Base-by-base conservation (phyloP, 805 yeast species). In the baker's yeast (Saccharomyces cerevisiae) region DNA sequence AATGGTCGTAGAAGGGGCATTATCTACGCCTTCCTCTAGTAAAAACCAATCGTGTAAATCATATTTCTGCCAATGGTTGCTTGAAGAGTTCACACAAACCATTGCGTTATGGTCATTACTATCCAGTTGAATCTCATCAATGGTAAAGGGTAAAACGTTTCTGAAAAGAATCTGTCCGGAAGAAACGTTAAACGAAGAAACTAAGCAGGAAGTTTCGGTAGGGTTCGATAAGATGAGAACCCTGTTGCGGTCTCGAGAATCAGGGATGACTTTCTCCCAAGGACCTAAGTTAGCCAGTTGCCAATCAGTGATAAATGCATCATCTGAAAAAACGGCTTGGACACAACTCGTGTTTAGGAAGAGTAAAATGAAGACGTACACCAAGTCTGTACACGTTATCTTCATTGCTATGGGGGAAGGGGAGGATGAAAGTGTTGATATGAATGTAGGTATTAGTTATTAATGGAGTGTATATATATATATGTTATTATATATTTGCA, bases 221-320 rank as follows among this genome's bases (percentile, higher is more conserved):
- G 59, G 51, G 27, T 59, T 54, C 1, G 63, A 59, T 2, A 74
- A 65, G 3, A 73, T 47, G 6, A 73, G 54, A 21, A 70, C 55
- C 22, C 70, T 47, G 13, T 56, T 55, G 1, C 61, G 56, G 13
- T 59, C 51, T n/a, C 49, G 27, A 6, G 30, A 50, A 48, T 55
- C 61, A 14, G 55, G 55, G 1, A 60, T 26, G n/a, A 65, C 61
- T 53, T 69, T 62, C 21, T 60, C 52, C 48, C 77, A 70, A 6
- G 63, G 59, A 0, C 84, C 84, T 29, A 79, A 65, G 50, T 74
- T 76, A 30, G 70, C 71, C 8, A 74, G 64, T 48, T 80, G 76
- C 84, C 85, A 82, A 59, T 83, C 88, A 32, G 71, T 71, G 17
- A 67, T 67, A 62, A 77, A 80, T 0, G 84, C 82, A 56, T 81